A percentile compares a stretch with the other conserved stretches of the same genome.
Evolutionary conservation across 805 yeast genomes (phyloP).

Genomic region (Candida maltosa): DNA sequence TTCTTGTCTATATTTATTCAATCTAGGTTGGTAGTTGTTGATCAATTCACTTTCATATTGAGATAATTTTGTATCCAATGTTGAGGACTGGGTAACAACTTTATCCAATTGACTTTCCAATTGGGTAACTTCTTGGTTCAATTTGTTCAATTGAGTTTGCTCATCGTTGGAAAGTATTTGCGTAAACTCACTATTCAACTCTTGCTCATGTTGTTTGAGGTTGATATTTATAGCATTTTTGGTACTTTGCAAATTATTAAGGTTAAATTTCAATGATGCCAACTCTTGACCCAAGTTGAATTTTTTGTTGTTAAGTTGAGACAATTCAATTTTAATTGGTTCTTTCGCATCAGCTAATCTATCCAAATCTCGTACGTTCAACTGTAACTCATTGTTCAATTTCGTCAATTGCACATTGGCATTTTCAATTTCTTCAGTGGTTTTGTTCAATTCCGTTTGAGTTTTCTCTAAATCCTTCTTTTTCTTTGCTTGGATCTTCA

Average conservation of each 20-base stretch:
- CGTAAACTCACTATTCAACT: conserved; percentile 52
- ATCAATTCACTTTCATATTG: conserved; percentile 52
- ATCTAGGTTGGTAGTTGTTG: conserved; percentile 56
- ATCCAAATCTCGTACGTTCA: conserved; percentile 40
- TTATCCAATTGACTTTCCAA: conserved; percentile 40
- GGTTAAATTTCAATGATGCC: conserved; percentile 27
- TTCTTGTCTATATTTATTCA: conserved; percentile 15
- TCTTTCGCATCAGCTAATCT: conserved; percentile 38
- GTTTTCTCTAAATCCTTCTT: conserved; percentile 40
- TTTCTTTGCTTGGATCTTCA: conserved; percentile 54
- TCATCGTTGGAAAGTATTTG: conserved; percentile 53
- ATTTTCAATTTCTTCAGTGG: conserved; percentile 34
- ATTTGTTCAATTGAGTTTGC: conserved; percentile 28
- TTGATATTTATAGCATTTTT: conserved; percentile 37
- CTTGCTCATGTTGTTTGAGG: conserved; percentile 42
- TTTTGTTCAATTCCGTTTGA: conserved; percentile 34
- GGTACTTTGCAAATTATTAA: conserved; percentile 29
- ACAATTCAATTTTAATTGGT: conserved; percentile 39
- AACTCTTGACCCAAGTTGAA: conserved; percentile 44
- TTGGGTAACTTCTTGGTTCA: conserved; percentile 33
- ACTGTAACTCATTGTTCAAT: conserved; percentile 42
- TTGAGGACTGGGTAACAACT: conserved; percentile 38
- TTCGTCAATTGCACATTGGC: conserved; percentile 53
- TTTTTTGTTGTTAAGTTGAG: conserved; percentile 39
- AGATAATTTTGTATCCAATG: conserved; percentile 46